Conservation (phyloP, 108 stramenopile genomes). For the Aurantiochytrium sp. region DNA sequence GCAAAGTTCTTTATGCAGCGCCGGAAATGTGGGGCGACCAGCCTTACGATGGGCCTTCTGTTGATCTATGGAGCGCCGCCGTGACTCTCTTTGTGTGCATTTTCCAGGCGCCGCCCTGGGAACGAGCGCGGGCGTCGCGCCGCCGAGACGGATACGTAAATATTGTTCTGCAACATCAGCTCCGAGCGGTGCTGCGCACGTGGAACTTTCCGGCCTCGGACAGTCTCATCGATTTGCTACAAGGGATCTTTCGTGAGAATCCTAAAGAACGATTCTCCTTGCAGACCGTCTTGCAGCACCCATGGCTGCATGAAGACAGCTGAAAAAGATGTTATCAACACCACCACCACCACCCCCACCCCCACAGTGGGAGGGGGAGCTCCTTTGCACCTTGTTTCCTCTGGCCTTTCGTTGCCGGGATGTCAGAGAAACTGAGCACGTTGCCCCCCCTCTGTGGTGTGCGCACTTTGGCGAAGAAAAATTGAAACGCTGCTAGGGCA, state of each 20-base stretch:
- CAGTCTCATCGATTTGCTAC: neutral
- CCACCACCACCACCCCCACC: no score
- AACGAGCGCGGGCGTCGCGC: neutral
- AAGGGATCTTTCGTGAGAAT: neutral
- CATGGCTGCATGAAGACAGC: neutral
- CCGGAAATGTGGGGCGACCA: conserved; percentile 3
- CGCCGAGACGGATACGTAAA: neutral
- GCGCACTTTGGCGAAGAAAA: no score
- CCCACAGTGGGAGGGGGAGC: no score
- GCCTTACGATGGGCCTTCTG: neutral
- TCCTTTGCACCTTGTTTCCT: no score
- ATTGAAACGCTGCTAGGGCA: no score
- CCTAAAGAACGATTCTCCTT: neutral
- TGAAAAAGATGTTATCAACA: neutral
- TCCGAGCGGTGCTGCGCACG: neutral
- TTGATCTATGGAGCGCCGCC: neutral
- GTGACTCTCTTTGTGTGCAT: neutral
- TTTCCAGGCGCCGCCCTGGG: conserved; percentile 8
- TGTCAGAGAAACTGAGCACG: no score
- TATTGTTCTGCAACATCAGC: neutral
- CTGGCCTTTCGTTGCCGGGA: no score
- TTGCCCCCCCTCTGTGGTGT: no score
- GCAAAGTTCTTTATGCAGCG: neutral
- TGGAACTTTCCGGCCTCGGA: conserved; percentile 1
- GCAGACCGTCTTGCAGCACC: neutral